A percentile compares a stretch with the other conserved stretches of the same genome.
These are phyloP conservation scores for Ophiognomonia clavigignenti-juglandacearum DNA, from an alignment of 2,329 filamentous ascomycete genomes.

Conservation along the genomic window DNA sequence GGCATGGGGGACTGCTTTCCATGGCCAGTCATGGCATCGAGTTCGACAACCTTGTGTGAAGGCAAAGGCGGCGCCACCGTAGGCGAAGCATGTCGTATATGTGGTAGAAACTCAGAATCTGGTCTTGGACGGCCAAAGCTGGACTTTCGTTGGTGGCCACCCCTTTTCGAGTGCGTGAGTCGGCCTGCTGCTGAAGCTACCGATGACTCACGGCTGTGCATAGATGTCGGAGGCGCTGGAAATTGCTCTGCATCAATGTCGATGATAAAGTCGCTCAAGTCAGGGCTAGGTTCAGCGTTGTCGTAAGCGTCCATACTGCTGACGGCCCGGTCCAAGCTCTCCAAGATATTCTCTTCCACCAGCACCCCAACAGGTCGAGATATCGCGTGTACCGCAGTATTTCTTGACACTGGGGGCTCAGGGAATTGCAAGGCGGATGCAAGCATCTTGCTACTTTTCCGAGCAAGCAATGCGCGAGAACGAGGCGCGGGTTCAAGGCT, in stretches of 20 bases:
- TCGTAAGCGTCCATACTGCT: conserved; percentile 13
- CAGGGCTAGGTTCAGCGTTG: conserved; percentile 21
- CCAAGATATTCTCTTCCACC: conserved; percentile 16
- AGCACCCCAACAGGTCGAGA: neutral
- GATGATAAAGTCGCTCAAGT: conserved; percentile 23
- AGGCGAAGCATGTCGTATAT: neutral
- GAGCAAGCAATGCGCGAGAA: neutral
- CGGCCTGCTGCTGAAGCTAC: conserved; percentile 1
- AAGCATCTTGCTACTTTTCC: neutral
- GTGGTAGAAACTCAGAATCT: conserved; percentile 5
- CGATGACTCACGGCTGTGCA: conserved; percentile 10
- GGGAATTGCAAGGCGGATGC: conserved; percentile 4
- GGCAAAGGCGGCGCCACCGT: neutral
- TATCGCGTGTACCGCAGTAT: neutral
- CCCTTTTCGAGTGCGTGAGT: neutral
- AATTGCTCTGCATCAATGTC: conserved; percentile 20
- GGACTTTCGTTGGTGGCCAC: neutral
- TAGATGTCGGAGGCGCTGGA: conserved; percentile 9
- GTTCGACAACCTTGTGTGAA: neutral
- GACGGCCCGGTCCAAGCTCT: conserved; percentile 19
- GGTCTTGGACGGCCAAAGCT: conserved; percentile 1
- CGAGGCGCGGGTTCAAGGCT: neutral
- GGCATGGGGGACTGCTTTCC: neutral
- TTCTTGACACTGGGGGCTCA: conserved; percentile 1
- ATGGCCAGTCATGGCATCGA: neutral